Percentiles rank a stretch among this genome's conserved stretches.
phyloP scores from a whole-genome alignment of 192 early-diverging fungal species.

The Mortierella alpina region DNA sequence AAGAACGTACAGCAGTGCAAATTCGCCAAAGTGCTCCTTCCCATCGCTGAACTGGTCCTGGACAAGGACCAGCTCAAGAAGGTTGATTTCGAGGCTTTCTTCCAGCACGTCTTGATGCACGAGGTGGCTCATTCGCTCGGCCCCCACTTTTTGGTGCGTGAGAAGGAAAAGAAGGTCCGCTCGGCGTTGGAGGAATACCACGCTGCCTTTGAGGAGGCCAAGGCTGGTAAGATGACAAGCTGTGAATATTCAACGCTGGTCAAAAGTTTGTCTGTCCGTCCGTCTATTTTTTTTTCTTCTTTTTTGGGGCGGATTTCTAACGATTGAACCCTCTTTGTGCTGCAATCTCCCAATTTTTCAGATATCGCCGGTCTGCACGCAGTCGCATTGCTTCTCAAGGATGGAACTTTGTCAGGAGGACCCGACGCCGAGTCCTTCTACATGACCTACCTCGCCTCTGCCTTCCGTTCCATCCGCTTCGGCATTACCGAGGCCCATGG shows the following conservation, averaged over 20 bases:
- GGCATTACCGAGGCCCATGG: conserved; percentile 79
- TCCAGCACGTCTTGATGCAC: conserved; percentile 77
- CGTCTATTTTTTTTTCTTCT: not conserved
- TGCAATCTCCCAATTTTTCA: not conserved
- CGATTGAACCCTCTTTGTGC: not conserved
- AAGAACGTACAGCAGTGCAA: conserved; percentile 83
- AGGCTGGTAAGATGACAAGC: conserved; percentile 61
- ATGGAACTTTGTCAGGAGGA: conserved; percentile 63
- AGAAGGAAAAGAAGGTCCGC: conserved; percentile 69
- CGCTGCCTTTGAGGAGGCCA: conserved; percentile 82
- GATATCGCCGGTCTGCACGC: conserved; percentile 78
- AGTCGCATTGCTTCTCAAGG: conserved; percentile 66
- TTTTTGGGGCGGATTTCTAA: not conserved
- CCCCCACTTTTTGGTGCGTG: conserved; percentile 64
- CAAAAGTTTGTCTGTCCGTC: too few relatives aligned
- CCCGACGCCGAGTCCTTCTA: conserved; percentile 73
- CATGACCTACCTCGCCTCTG: conserved; percentile 77
- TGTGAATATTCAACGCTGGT: not conserved
- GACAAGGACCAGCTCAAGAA: conserved; percentile 61
- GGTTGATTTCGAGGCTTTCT: conserved; percentile 76
- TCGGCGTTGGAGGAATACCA: conserved; percentile 73
- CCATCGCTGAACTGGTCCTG: conserved; percentile 70
- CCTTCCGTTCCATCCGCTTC: conserved; percentile 78
- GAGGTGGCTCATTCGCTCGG: conserved; percentile 80
- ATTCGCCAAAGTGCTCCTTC: conserved; percentile 68